These are phyloP conservation scores for Sporisorium sorghi DNA, from an alignment of 1,284 basidiomycete species.

Conservation along the genomic window DNA sequence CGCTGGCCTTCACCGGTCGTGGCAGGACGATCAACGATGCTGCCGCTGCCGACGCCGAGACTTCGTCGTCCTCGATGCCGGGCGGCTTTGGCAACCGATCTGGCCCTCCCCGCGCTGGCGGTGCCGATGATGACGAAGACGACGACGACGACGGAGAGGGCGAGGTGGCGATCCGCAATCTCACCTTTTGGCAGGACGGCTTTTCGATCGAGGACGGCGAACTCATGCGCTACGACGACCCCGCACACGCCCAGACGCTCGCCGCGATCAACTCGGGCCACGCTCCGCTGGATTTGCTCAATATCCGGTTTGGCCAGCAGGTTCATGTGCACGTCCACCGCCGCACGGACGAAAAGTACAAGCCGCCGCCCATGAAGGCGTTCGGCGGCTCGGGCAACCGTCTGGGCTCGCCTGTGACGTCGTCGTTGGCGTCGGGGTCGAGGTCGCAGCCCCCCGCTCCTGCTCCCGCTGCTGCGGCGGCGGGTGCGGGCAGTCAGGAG, in stretches of 20 bases:
- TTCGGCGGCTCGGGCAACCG: slow-evolving; percentile 86
- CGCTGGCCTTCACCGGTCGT: slow-evolving; percentile 46
- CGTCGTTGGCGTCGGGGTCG: slow-evolving; percentile 20
- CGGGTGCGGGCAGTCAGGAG: slow-evolving; percentile 63
- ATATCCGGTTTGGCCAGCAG: slow-evolving; percentile 82
- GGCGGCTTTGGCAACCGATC: slow-evolving; percentile 24
- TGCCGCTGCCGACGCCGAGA: slow-evolving; percentile 22
- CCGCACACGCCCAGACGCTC: slow-evolving; percentile 79
- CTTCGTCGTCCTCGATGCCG: slow-evolving; percentile 32
- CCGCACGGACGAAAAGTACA: slow-evolving; percentile 81
- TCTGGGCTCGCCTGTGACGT: slow-evolving; percentile 74
- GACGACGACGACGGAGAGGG: slow-evolving; percentile 73
- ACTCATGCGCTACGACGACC: slow-evolving; percentile 85
- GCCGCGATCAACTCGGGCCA: slow-evolving; percentile 84
- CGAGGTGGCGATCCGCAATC: slow-evolving; percentile 75
- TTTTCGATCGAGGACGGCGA: slow-evolving; percentile 93
- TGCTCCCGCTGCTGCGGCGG: slow-evolving; percentile 16
- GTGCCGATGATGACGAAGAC: slow-evolving; percentile 55
- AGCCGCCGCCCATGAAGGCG: slow-evolving; percentile 72
- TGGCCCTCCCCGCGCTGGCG: slow-evolving; percentile 8
- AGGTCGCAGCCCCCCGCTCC: slow-evolving; percentile 54
- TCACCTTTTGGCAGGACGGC: slow-evolving; percentile 94
- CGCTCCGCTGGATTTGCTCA: slow-evolving; percentile 81
- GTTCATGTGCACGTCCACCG: slow-evolving; percentile 86
- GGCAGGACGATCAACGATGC: slow-evolving; percentile 53